A percentile compares a stretch with the other conserved stretches of the same genome.
phyloP scores from a whole-genome alignment of 352 stramenopile genomes.

The Phytopythium oedochilum region DNA sequence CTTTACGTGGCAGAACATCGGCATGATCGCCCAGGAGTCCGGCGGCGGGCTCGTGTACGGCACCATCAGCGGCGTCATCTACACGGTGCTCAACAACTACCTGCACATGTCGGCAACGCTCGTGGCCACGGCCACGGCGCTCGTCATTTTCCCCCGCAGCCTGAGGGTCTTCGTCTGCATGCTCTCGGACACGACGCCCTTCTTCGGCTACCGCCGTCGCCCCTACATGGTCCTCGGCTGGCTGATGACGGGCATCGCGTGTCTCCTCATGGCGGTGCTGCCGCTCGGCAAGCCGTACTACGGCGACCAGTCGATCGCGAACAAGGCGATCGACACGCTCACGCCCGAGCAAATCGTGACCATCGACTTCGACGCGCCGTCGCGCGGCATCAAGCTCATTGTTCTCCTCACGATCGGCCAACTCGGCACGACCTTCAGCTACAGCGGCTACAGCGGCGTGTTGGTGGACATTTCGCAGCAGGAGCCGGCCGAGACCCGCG shows the following conservation, averaged over 20 bases:
- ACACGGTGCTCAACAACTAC: constrained; percentile 60
- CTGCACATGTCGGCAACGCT: constrained; percentile 54
- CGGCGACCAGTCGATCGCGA: constrained; percentile 22
- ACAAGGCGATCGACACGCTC: constrained; percentile 19
- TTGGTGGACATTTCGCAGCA: constrained; percentile 58
- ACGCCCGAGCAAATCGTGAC: constrained; percentile 26
- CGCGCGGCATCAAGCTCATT: constrained; percentile 46
- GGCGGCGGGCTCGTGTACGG: constrained; percentile 46
- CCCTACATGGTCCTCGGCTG: constrained; percentile 80
- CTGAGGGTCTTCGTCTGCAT: constrained; percentile 67
- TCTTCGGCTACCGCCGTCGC: constrained; percentile 74
- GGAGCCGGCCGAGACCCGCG: constrained; percentile 33
- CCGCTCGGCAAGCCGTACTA: constrained; percentile 51
- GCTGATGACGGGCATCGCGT: constrained; percentile 28
- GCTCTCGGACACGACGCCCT: constrained; percentile 69
- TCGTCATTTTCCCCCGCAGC: constrained; percentile 44
- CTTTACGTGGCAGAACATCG: constrained; percentile 38
- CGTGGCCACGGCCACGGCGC: constrained; percentile 36
- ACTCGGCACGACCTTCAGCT: constrained; percentile 69
- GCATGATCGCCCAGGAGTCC: constrained; percentile 38
- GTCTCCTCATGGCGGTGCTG: constrained; percentile 42
- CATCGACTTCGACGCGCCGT: constrained; percentile 40
- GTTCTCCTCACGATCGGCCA: constrained; percentile 69
- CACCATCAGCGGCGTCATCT: constrained; percentile 38
- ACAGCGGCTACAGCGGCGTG: constrained; percentile 62